These are phyloP conservation scores for Colletotrichum liriopes DNA, from an alignment of 2,329 filamentous ascomycete genomes.

Conservation along the genomic window DNA sequence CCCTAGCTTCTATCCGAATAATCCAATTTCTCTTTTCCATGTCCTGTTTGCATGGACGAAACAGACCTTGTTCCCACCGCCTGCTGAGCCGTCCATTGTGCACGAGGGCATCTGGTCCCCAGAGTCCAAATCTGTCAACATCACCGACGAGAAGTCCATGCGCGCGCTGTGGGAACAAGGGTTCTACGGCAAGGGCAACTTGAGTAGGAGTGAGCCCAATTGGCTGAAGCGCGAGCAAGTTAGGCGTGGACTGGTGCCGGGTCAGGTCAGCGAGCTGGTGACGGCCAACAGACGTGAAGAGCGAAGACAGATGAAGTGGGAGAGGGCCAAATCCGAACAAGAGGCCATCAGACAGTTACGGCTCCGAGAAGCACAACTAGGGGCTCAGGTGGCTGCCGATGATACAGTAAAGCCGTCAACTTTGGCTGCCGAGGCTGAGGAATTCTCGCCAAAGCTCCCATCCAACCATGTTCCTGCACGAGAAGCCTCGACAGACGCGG, in stretches of 20 bases:
- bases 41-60: constrained; percentile 83
- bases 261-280: constrained; percentile 84
- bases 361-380: constrained; percentile 59
- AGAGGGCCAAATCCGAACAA: constrained; percentile 89
- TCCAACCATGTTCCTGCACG: constrained; percentile 22
- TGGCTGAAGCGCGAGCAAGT: constrained; percentile 91
- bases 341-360: constrained; percentile 84
- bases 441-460: background rate
- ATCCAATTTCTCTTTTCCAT: constrained; percentile 89
- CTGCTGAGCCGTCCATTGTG: constrained; percentile 74
- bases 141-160: constrained; percentile 83
- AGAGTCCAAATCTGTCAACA: constrained; percentile 85
- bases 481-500: constrained; percentile 27
- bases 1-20: constrained; percentile 90
- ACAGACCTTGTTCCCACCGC: constrained; percentile 78
- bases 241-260: constrained; percentile 74
- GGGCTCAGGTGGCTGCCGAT: constrained; percentile 2
- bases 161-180: constrained; percentile 94
- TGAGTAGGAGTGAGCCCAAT: constrained; percentile 94
- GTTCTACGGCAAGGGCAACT: constrained; percentile 94
- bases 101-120: constrained; percentile 86
- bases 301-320: constrained; percentile 88
- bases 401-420: background rate
- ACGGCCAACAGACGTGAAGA: constrained; percentile 85
- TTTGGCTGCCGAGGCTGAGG: background rate